Evolutionary conservation across 306 rosid genomes (phyloP), one percentile per base, ranked within the genome.

Genomic region (Lupinus albus): DNA sequence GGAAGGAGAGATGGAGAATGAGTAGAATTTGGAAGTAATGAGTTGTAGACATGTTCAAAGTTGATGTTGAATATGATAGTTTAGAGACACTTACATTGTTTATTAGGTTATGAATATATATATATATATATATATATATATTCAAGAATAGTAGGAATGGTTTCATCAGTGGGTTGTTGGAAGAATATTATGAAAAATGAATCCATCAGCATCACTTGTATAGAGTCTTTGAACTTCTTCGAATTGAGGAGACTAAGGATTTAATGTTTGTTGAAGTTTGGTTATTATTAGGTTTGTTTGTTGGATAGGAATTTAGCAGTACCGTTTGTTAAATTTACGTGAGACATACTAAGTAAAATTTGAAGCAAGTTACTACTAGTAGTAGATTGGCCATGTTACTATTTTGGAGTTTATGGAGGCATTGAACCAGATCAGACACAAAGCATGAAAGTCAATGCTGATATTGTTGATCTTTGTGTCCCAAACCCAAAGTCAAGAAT

Each of bases 1-100:
- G 30, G 30, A 25, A 2, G 67, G 30, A 67, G 42, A 91, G 67
- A 44, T 66, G 0, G 45, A 64, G 11, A 7, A 84, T 20, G n/a
- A 48, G 32, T 48, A 64, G 8, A 0, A 70, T 49, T 18, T 71
- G 78, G 13, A 58, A 32, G 1, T 65, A 55, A 70, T 64, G 77
- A 72, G 74, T 42, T 8, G 44, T 7, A 15, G 13, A 70, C 97
- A 91, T 91, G 69, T 66, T 64, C 61, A 30, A 46, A 72, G 41
- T 33, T 25, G 30, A 25, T 8, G 12, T 16, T 20, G 61, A 35
- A 11, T 13, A 15, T 36, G 50, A 15, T 59, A 38, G 51, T 38
- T 1, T 10, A 25, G 10, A 33, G 0, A 8, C 11, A 8, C 2
- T 25, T 3, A 42, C 13, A 6, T 11, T 13, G 12, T 11, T 42